phyloP scores from a whole-genome alignment of 768 basidiomycete species.

The Naganishia antarctica region DNA sequence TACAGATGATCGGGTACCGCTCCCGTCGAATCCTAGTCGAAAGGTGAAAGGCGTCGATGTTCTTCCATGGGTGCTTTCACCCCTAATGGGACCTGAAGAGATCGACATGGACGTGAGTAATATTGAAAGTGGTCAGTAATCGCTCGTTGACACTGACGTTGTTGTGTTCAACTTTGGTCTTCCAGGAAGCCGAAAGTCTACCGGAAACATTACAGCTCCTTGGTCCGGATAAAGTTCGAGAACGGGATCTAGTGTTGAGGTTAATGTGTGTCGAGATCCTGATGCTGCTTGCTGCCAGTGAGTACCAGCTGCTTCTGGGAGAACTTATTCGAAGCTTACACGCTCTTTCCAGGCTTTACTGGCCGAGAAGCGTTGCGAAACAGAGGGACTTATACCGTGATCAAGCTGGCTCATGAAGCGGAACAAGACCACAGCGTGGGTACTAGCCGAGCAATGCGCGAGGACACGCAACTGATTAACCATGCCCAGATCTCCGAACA shows the following conservation, averaged over 20 bases:
- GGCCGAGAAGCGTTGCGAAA: conserved; percentile 74
- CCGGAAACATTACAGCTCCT: conserved; percentile 81
- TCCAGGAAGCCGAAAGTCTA: conserved; percentile 79
- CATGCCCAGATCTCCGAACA: conserved; percentile 68
- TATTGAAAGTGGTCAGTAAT: background rate
- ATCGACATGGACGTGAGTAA: conserved; percentile 76
- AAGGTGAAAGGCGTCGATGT: conserved; percentile 65
- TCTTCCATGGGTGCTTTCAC: conserved; percentile 77
- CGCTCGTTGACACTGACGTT: background rate
- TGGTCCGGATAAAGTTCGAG: conserved; percentile 74
- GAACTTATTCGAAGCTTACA: background rate
- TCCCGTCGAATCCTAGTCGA: conserved; percentile 57
- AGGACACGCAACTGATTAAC: background rate
- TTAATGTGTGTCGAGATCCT: conserved; percentile 84
- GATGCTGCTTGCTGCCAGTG: conserved; percentile 74
- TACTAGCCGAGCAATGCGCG: background rate
- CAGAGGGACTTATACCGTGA: conserved; percentile 79
- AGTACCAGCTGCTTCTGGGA: conserved; percentile 26
- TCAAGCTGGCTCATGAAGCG: conserved; percentile 68
- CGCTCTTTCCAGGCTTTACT: conserved; percentile 56
- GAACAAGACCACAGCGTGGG: conserved; percentile 59
- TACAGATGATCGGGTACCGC: conserved; percentile 58
- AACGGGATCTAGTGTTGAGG: conserved; percentile 69
- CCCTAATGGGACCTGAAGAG: conserved; percentile 91
- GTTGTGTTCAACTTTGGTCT: background rate